These are phyloP conservation scores for Zymoseptoria ardabiliae DNA, from an alignment of 2,329 filamentous ascomycete species.

Conservation along the genomic window DNA sequence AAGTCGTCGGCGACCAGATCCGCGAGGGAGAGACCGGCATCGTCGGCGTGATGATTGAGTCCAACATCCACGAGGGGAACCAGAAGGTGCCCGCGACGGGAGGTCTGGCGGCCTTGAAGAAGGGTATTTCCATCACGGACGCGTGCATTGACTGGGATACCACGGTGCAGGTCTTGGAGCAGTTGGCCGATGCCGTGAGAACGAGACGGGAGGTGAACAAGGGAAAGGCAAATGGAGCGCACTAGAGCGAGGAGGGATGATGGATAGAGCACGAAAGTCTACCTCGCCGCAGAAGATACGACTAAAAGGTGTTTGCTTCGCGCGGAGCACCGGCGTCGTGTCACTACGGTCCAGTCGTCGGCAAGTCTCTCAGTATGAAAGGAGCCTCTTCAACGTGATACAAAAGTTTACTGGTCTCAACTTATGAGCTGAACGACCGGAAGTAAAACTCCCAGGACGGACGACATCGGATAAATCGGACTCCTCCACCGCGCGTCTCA, in stretches of 20 bases:
- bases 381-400: too few relatives aligned
- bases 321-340: too few relatives aligned
- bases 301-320: too few relatives aligned
- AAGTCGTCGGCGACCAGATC: conserved; percentile 74
- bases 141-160: conserved; percentile 92
- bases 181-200: conserved; percentile 76
- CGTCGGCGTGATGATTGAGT: conserved; percentile 97
- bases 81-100: conserved; percentile 70
- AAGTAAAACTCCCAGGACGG: not conserved
- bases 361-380: too few relatives aligned
- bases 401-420: too few relatives aligned
- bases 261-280: not conserved
- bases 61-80: conserved; percentile 80
- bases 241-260: conserved; percentile 3
- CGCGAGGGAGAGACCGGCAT: conserved; percentile 80
- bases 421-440: not conserved
- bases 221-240: conserved; percentile 23
- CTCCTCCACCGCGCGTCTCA: not conserved
- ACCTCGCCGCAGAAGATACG: too few relatives aligned
- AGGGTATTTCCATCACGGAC: conserved; percentile 90
- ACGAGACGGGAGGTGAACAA: conserved; percentile 52
- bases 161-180: conserved; percentile 73
- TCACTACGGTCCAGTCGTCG: too few relatives aligned
- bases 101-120: conserved; percentile 70
- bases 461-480: conserved; percentile 5